Conservation (phyloP, 306 rosid species). For the Fragaria nilgerrensis region DNA sequence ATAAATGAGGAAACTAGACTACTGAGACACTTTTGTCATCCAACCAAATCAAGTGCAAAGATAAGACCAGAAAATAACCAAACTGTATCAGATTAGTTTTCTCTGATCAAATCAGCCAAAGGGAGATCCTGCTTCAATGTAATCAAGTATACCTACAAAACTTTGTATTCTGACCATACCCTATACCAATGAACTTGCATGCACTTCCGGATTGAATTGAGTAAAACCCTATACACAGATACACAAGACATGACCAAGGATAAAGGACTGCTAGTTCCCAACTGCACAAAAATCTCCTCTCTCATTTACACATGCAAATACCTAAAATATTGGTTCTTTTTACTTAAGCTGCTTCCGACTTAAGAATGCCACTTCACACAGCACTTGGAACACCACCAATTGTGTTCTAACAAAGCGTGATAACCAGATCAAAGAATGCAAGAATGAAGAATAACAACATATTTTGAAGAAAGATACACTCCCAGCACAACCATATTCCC, state of each 20-base stretch:
- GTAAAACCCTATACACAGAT: neutral
- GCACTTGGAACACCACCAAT: neutral
- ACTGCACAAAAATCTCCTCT: neutral
- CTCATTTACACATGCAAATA: neutral
- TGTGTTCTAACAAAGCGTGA: neutral
- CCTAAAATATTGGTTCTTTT: neutral
- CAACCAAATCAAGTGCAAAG: neutral
- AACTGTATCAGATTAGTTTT: neutral
- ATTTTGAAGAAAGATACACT: neutral
- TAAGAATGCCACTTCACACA: neutral
- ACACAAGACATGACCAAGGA: neutral
- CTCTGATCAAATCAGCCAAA: neutral
- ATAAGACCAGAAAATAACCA: neutral
- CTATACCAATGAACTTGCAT: neutral
- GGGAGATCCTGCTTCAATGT: neutral
- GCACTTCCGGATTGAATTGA: neutral
- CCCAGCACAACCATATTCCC: neutral
- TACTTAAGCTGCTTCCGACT: neutral
- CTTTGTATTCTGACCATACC: neutral
- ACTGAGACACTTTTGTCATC: neutral
- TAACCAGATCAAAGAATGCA: neutral
- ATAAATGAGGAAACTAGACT: neutral
- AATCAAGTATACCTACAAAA: neutral
- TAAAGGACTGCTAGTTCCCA: neutral
- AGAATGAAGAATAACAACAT: neutral